Conservation (phyloP, 2,329 filamentous ascomycete genomes). For the Diaporthe caulivora region DNA sequence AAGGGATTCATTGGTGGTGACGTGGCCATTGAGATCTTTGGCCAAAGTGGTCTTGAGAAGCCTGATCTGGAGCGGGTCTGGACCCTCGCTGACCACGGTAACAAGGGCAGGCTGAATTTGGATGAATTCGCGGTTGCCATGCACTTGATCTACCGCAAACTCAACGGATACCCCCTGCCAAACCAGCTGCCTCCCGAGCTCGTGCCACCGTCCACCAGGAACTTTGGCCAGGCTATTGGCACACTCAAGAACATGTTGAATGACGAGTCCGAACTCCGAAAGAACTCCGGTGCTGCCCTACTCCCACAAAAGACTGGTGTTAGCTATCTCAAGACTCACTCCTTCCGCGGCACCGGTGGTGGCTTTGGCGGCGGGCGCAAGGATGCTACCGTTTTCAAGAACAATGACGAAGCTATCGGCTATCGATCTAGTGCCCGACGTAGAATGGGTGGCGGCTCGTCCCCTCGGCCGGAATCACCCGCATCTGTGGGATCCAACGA, state of each 20-base stretch:
- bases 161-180: conserved; percentile 95
- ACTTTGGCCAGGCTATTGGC: conserved; percentile 92
- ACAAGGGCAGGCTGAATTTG: conserved; percentile 92
- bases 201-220: conserved; percentile 92
- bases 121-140: conserved; percentile 99
- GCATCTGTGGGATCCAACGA: conserved; percentile 79
- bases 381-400: conserved; percentile 96
- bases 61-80: conserved; percentile 91
- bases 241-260: conserved; percentile 91
- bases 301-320: conserved; percentile 98
- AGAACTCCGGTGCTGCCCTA: conserved; percentile 88
- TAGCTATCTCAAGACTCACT: conserved; percentile 96
- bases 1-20: conserved; percentile 94
- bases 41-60: conserved; percentile 93
- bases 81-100: conserved; percentile 93
- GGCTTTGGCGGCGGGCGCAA: conserved; percentile 76
- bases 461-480: conserved; percentile 84
- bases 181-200: conserved; percentile 90
- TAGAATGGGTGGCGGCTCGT: conserved; percentile 78
- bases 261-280: conserved; percentile 89
- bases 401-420: conserved; percentile 92
- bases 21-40: conserved; percentile 96
- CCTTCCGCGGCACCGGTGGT: conserved; percentile 76
- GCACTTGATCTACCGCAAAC: conserved; percentile 97
- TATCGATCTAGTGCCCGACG: conserved; percentile 95